Conservation (phyloP, 148 eudicot genomes). For the Nyssa sinensis region DNA sequence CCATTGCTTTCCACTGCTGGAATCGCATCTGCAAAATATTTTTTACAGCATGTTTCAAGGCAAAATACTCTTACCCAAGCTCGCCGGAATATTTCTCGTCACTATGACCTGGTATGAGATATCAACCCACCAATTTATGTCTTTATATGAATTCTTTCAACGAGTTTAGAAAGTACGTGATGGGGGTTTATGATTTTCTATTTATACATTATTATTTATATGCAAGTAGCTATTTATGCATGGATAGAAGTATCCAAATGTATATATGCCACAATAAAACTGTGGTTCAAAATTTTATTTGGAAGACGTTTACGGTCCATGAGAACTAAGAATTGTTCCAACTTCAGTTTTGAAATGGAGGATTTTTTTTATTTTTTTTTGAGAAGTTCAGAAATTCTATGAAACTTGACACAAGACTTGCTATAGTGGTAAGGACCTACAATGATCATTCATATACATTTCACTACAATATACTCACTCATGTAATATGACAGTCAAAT, state of each 20-base stretch:
- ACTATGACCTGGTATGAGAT: conserved; percentile 79
- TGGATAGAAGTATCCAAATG: background rate
- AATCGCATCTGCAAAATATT: conserved; percentile 84
- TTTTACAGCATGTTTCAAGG: conserved; percentile 71
- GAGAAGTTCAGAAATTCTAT: background rate
- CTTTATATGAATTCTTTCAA: background rate
- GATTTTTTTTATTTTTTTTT: no score
- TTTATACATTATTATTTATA: background rate
- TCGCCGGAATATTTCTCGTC: conserved; percentile 90
- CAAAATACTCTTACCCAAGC: conserved; percentile 83
- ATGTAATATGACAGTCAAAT: no score
- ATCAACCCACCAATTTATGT: background rate
- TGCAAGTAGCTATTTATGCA: background rate
- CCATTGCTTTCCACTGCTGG: conserved; percentile 83
- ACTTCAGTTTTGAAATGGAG: background rate
- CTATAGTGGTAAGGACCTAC: no score
- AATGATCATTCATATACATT: no score
- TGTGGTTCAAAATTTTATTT: background rate
- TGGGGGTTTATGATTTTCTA: background rate
- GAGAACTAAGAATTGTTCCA: background rate
- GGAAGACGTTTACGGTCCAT: background rate
- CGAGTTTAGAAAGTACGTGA: background rate
- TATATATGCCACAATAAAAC: background rate
- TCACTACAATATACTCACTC: no score
- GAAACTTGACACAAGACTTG: background rate